phyloP scores from a whole-genome alignment of 768 basidiomycete genomes.

The Lentinula raphanica region DNA sequence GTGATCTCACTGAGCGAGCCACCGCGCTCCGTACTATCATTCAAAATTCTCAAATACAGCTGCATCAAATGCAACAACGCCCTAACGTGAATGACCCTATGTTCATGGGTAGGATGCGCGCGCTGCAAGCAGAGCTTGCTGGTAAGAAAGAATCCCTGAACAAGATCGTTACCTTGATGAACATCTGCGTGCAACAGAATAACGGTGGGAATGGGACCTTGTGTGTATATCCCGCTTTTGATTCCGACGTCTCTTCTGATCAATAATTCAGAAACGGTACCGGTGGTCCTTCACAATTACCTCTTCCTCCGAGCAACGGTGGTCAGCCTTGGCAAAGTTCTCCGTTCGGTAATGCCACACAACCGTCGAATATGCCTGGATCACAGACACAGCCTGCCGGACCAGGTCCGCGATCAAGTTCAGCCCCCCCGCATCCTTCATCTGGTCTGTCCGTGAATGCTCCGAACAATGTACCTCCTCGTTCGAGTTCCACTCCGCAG shows the following conservation, averaged over 20 bases:
- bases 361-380: background rate
- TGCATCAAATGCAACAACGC: conserved; percentile 18
- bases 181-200: conserved; percentile 15
- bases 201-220: conserved; percentile 20
- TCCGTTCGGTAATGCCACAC: conserved; percentile 2
- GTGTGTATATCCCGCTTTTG: conserved; percentile 21
- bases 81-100: conserved; percentile 16
- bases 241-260: background rate
- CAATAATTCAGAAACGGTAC: background rate
- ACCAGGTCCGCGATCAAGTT: conserved; percentile 13
- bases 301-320: background rate
- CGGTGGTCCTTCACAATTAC: background rate
- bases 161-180: conserved; percentile 29
- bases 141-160: conserved; percentile 33
- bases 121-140: conserved; percentile 21
- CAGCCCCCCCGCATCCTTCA: conserved; percentile 28
- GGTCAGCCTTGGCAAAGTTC: background rate
- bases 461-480: conserved; percentile 24
- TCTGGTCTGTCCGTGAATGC: conserved; percentile 18
- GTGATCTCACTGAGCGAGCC: conserved; percentile 13
- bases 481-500: conserved; percentile 33
- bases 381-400: conserved; percentile 1
- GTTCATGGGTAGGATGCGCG: conserved; percentile 17
- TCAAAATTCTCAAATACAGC: conserved; percentile 13
- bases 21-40: conserved; percentile 13